These are phyloP conservation scores for Wallacemonas sp. DNA, from an alignment of 208 protist species.

Conservation along the genomic window DNA sequence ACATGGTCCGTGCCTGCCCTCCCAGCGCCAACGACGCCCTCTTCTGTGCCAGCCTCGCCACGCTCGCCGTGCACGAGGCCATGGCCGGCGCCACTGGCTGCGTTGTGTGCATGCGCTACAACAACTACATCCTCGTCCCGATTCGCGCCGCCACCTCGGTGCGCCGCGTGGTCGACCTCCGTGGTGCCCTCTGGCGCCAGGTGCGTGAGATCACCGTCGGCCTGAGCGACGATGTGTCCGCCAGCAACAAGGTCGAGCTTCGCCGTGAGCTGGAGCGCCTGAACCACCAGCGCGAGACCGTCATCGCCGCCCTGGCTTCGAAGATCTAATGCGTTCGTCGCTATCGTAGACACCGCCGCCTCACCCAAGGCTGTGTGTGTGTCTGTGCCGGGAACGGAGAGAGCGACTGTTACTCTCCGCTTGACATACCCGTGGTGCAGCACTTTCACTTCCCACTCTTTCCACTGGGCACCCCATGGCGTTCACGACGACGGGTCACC, in stretches of 20 bases:
- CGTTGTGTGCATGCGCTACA: constrained; percentile 88
- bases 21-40: constrained; percentile 88
- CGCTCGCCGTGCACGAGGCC: constrained; percentile 89
- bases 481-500: too few species aligned
- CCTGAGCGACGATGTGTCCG: constrained; percentile 60
- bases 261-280: constrained; percentile 78
- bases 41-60: constrained; percentile 83
- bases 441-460: too few species aligned
- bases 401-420: neutral
- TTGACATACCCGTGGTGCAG: too few species aligned
- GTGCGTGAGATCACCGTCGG: constrained; percentile 89
- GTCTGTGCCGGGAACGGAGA: neutral
- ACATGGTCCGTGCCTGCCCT: constrained; percentile 94
- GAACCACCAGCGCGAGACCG: constrained; percentile 51
- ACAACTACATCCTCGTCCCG: constrained; percentile 90
- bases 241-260: constrained; percentile 54
- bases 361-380: too few species aligned
- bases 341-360: too few species aligned
- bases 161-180: constrained; percentile 76
- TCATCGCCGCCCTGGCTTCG: constrained; percentile 54
- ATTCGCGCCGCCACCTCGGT: constrained; percentile 87
- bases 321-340: constrained; percentile 81
- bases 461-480: too few species aligned
- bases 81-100: constrained; percentile 87
- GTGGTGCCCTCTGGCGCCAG: constrained; percentile 83